Base-by-base conservation (phyloP, 257 asterid species). In the Solanum corneliomulleri region DNA sequence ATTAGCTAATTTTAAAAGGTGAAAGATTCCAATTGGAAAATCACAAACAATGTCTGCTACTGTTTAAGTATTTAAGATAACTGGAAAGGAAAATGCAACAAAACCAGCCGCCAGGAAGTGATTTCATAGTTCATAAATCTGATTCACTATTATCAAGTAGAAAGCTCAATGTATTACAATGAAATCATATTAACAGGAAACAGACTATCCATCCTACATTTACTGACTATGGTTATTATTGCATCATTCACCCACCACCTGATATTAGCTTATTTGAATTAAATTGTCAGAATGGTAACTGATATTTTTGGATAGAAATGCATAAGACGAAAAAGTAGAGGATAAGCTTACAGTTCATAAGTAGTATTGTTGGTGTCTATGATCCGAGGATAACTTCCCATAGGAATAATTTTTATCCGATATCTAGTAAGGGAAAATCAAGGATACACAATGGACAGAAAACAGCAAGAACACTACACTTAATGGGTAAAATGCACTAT, bases 331-430 rank as follows among this genome's bases (percentile, higher is more conserved):
- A 45, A n/a, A 78, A 45, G 60, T 44, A 25, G 21, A 16, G 85
- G 41, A 81, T 20, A 49, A 75, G 92, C 98, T 95, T 93, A 97
- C 99, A 95, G 97, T 89, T 97, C 99, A 68, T 96, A 97, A 37
- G 97, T 93, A 88, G 91, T 95, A 94, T 95, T 93, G 91, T 91
- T 93, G 89, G 91, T 91, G 93, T 97, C 99, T 95, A 93, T 92
- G 89, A 97, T 94, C 88, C 99, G 98, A 88, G 99, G 99, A 92
- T 97, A 97, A 90, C 99, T 97, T 41, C 99, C 99, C 98, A 97
- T 95, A 3, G 99, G 99, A 89, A 94, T 91, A 88, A 96, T 95
- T 90, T 95, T 97, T 84, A 97, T 97, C 92, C 94, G 96, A 89
- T 96, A 97, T 91, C 99, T 95, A 90, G 86, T 85, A 44, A 80